These are phyloP conservation scores for Chrysoporthe austroafricana DNA, from an alignment of 2,329 filamentous ascomycete species.

Conservation along the genomic window DNA sequence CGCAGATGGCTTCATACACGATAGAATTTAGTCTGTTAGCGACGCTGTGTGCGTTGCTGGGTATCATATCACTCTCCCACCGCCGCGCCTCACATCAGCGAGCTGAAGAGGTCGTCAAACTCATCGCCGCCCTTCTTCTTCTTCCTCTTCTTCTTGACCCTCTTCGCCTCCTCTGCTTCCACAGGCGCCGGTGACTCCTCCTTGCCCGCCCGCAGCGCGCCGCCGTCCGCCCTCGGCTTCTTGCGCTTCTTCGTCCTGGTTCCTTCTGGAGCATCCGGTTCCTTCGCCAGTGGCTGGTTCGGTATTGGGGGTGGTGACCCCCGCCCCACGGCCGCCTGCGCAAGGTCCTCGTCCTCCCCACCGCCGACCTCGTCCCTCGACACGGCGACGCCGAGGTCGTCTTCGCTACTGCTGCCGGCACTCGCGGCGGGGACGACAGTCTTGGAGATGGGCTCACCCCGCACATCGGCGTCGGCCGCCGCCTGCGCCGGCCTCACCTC, in stretches of 20 bases:
- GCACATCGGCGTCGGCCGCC: slow-evolving; percentile 26
- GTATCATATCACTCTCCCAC: neutral
- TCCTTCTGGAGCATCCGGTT: slow-evolving; percentile 27
- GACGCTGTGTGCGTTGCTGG: neutral
- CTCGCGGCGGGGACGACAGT: slow-evolving; percentile 28
- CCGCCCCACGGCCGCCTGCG: neutral
- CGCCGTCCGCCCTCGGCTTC: slow-evolving; percentile 5
- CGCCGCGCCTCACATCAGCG: slow-evolving; percentile 49
- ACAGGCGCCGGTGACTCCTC: slow-evolving; percentile 25
- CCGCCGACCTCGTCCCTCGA: slow-evolving; percentile 31
- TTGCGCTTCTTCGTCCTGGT: slow-evolving; percentile 23
- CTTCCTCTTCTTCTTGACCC: slow-evolving; percentile 53
- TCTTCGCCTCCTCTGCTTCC: slow-evolving; percentile 44
- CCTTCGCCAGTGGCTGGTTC: neutral
- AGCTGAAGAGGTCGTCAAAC: slow-evolving; percentile 74
- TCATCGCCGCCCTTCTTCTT: slow-evolving; percentile 64
- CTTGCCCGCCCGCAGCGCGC: neutral
- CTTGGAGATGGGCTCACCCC: too few relatives aligned
- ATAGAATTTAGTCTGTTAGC: neutral
- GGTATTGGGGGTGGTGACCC: neutral
- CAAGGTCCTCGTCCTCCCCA: slow-evolving; percentile 22
- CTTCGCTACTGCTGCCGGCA: neutral
- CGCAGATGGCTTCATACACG: neutral
- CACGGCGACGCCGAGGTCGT: slow-evolving; percentile 33
- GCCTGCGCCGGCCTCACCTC: too few relatives aligned